These are phyloP conservation scores for Acacia acuminata DNA, from an alignment of 306 rosid genomes.

Conservation along the genomic window DNA sequence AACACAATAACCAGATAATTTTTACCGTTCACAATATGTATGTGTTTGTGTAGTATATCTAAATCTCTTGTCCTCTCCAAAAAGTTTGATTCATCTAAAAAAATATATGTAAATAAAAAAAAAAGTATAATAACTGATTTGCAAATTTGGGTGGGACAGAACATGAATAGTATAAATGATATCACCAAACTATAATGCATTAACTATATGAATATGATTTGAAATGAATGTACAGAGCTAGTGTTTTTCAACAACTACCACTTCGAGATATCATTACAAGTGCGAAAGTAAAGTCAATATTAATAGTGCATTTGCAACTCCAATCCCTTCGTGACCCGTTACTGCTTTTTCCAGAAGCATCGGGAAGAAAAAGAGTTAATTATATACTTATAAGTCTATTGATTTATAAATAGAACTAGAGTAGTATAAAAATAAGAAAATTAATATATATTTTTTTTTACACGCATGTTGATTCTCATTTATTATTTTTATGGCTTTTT, in stretches of 20 bases:
- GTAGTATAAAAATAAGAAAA: too few relatives aligned
- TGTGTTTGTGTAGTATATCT: neutral
- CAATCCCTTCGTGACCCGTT: neutral
- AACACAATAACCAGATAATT: too few relatives aligned
- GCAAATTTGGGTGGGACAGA: neutral
- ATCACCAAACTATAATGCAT: constrained; percentile 14
- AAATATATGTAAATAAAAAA: neutral
- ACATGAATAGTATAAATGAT: neutral
- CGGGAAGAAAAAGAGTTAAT: neutral
- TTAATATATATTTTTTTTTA: too few relatives aligned
- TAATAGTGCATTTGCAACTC: constrained; percentile 26
- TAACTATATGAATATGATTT: neutral
- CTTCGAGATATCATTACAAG: constrained; percentile 36
- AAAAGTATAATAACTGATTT: neutral
- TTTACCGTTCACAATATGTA: too few relatives aligned
- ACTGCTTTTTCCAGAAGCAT: neutral
- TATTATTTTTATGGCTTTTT: too few relatives aligned
- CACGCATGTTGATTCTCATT: neutral
- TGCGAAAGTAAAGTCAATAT: constrained; percentile 22
- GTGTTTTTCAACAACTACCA: constrained; percentile 43
- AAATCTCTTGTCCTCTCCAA: neutral
- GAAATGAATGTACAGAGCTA: neutral
- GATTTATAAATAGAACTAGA: too few relatives aligned
- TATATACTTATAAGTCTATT: too few relatives aligned
- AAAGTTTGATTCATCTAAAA: neutral